These are phyloP conservation scores for Botrytis tulipae DNA, from an alignment of 2,329 filamentous ascomycete genomes.

Conservation along the genomic window DNA sequence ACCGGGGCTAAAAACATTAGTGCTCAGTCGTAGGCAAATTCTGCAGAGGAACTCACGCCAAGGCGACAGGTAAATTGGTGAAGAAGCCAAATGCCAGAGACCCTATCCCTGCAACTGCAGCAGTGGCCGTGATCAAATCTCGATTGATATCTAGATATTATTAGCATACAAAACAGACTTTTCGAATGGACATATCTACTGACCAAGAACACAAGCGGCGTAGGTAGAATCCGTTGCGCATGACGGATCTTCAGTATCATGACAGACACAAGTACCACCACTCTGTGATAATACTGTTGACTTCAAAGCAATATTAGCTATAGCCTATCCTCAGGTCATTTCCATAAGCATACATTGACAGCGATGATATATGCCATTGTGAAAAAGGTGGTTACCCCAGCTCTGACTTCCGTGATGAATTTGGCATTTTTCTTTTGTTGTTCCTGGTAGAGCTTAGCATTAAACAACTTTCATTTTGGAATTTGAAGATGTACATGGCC, in stretches of 20 bases:
- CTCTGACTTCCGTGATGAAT: slow-evolving; percentile 76
- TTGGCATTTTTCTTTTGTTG: slow-evolving; percentile 65
- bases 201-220: slow-evolving; percentile 43
- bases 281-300: slow-evolving; percentile 70
- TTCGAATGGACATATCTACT: not conserved
- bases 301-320: slow-evolving; percentile 46
- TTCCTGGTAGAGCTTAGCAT: slow-evolving; percentile 46
- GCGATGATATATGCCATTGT: slow-evolving; percentile 87
- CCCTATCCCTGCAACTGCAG: slow-evolving; percentile 73
- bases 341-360: slow-evolving; percentile 52
- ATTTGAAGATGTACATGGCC: slow-evolving; percentile 57
- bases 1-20: slow-evolving; percentile 49
- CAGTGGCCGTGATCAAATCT: slow-evolving; percentile 79
- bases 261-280: slow-evolving; percentile 71
- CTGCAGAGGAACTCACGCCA: slow-evolving; percentile 56
- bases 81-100: slow-evolving; percentile 76
- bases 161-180: not conserved
- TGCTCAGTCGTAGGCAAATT: not conserved
- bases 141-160: slow-evolving; percentile 14
- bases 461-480: not conserved
- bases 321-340: no score
- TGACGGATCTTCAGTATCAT: slow-evolving; percentile 37
- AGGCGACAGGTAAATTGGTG: slow-evolving; percentile 75
- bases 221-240: slow-evolving; percentile 42
- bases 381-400: slow-evolving; percentile 75